Evolutionary conservation across 805 yeast genomes (phyloP).

Genomic region (Candida odintsovae): DNA sequence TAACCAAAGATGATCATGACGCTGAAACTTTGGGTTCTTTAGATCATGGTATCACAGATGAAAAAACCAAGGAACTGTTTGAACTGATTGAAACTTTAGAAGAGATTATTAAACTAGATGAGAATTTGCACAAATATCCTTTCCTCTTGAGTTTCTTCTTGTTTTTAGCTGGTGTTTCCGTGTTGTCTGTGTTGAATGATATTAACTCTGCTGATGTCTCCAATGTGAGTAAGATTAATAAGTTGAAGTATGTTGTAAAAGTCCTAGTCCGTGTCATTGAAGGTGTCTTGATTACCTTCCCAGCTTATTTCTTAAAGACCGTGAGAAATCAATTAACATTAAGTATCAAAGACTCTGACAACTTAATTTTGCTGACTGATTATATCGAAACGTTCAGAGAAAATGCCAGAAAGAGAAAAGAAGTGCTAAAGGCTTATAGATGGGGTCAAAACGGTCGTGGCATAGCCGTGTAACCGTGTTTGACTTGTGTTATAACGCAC

Average conservation of each 20-base stretch:
- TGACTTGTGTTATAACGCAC: too few species aligned
- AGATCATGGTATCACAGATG: conserved; percentile 11
- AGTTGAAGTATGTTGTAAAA: conserved; percentile 20
- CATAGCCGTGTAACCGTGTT: conserved; percentile 23
- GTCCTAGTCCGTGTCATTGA: conserved; percentile 19
- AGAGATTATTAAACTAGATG: conserved; percentile 13
- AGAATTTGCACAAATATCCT: conserved; percentile 17
- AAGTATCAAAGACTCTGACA: conserved; percentile 22
- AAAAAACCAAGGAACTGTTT: conserved; percentile 10
- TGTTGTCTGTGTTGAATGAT: conserved; percentile 17
- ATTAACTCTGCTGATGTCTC: conserved; percentile 12
- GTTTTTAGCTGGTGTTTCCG: conserved; percentile 17
- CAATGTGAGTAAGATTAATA: conserved; percentile 16
- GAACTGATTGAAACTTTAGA: conserved; percentile 17
- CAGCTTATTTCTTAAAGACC: conserved; percentile 23
- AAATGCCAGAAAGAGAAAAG: conserved; percentile 22
- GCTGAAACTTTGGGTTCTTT: conserved; percentile 12
- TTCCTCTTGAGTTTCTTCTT: conserved; percentile 17
- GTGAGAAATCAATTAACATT: conserved; percentile 19
- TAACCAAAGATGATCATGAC: conserved; percentile 12
- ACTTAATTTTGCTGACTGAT: conserved; percentile 16
- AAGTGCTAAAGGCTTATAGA: conserved; percentile 28
- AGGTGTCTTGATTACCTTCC: conserved; percentile 24
- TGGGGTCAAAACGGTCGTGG: conserved; percentile 34
- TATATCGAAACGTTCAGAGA: conserved; percentile 14